phyloP scores from a whole-genome alignment of 768 basidiomycete genomes.

The Sarcomyxa edulis region DNA sequence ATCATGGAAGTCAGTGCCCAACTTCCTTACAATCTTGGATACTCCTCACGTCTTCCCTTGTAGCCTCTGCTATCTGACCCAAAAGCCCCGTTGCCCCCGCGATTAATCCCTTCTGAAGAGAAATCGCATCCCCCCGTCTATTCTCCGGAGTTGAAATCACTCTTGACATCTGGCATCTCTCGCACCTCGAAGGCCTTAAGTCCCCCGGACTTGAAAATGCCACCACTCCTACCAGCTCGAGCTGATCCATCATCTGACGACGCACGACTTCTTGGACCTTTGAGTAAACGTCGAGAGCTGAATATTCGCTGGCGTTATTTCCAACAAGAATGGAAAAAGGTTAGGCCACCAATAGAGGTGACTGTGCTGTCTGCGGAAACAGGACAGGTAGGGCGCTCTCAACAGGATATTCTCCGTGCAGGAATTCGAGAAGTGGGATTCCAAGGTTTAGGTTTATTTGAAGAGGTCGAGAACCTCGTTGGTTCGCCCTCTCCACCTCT shows the following conservation, averaged over 20 bases:
- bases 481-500: constrained; percentile 25
- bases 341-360: constrained; percentile 56
- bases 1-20: constrained; percentile 50
- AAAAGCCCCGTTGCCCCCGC: constrained; percentile 29
- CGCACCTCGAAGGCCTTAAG: constrained; percentile 41
- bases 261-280: constrained; percentile 51
- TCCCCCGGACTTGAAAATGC: constrained; percentile 33
- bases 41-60: constrained; percentile 2
- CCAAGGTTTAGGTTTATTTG: constrained; percentile 35
- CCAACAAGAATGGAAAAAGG: constrained; percentile 44
- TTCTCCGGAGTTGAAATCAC: constrained; percentile 53
- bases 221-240: constrained; percentile 52
- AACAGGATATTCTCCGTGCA: constrained; percentile 10
- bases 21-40: constrained; percentile 1
- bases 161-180: constrained; percentile 52
- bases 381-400: constrained; percentile 4
- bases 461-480: constrained; percentile 41
- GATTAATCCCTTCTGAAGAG: constrained; percentile 45
- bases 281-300: constrained; percentile 70
- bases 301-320: constrained; percentile 72
- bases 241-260: constrained; percentile 55
- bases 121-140: constrained; percentile 61
- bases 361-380: constrained; percentile 15
- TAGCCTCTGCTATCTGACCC: constrained; percentile 57
- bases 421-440: constrained; percentile 33